phyloP scores from a whole-genome alignment of 1,139 yeast genomes.

The Magnusiomyces magnusii region DNA sequence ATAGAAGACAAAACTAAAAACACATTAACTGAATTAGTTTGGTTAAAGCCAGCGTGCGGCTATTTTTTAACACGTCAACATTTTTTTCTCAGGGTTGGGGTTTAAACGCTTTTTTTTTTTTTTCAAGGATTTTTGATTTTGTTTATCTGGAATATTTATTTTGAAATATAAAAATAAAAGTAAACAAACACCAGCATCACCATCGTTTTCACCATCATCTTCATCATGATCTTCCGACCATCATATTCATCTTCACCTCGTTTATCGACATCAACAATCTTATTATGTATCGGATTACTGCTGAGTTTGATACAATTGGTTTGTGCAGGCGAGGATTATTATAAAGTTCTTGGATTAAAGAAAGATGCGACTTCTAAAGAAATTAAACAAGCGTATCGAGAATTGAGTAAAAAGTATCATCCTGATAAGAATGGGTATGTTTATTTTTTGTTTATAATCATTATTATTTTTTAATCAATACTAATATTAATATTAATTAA shows the following conservation, averaged over 20 bases:
- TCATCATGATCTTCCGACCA: not conserved
- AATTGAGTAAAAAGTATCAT: conserved; percentile 78
- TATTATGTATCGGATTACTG: conserved; percentile 4
- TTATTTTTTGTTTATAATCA: not conserved
- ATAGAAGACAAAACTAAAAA: no score
- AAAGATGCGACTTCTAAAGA: conserved; percentile 69
- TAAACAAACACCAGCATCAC: not conserved
- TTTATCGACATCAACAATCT: no score
- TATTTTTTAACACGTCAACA: not conserved
- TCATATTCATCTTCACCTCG: not conserved
- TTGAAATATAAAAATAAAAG: no score
- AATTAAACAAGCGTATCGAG: conserved; percentile 80
- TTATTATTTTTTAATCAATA: not conserved
- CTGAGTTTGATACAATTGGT: conserved; percentile 16
- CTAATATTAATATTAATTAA: conserved; percentile 21
- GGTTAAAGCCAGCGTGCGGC: not conserved
- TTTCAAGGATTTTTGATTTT: no score
- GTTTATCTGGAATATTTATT: no score
- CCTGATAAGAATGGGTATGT: conserved; percentile 76
- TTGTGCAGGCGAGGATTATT: conserved; percentile 26
- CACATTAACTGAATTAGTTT: no score
- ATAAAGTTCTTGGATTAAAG: conserved; percentile 47
- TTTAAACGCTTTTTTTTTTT: no score
- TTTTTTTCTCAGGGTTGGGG: no score
- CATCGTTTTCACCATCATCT: not conserved